phyloP scores from a whole-genome alignment of 306 rosid genomes.

The Fagus sylvatica region DNA sequence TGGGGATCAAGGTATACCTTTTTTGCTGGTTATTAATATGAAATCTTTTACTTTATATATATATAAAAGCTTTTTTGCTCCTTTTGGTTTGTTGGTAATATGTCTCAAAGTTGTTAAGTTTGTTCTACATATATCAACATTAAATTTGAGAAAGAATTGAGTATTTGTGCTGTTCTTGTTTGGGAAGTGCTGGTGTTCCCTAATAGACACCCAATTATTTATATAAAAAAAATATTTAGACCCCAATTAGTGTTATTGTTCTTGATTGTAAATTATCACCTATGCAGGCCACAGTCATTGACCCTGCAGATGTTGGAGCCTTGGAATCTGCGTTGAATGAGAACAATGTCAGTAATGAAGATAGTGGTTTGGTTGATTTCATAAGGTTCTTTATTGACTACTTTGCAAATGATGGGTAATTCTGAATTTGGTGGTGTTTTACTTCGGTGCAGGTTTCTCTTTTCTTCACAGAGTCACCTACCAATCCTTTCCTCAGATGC shows the following conservation, averaged over 20 bases:
- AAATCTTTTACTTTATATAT: too few relatives aligned
- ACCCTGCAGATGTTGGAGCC: slow-evolving; percentile 77
- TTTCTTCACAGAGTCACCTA: slow-evolving; percentile 96
- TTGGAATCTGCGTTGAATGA: slow-evolving; percentile 74
- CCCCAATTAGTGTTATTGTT: neutral
- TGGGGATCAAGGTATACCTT: slow-evolving; percentile 77
- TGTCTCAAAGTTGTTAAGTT: neutral
- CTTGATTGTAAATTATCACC: slow-evolving; percentile 17
- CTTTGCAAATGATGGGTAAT: neutral
- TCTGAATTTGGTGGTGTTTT: slow-evolving; percentile 18
- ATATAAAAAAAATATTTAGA: neutral
- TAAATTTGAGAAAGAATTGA: neutral
- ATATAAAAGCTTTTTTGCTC: neutral
- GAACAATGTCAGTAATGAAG: slow-evolving; percentile 61
- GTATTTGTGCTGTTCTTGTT: neutral
- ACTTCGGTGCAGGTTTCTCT: slow-evolving; percentile 69
- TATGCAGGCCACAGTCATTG: slow-evolving; percentile 75
- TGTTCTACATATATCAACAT: neutral
- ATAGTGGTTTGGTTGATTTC: slow-evolving; percentile 3
- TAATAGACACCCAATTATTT: neutral
- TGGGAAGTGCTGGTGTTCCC: neutral
- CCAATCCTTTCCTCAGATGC: slow-evolving; percentile 94
- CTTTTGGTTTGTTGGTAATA: neutral
- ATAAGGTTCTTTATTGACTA: neutral
- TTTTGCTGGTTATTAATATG: neutral